A percentile compares a stretch with the other conserved stretches of the same genome.
phyloP scores from a whole-genome alignment of 805 yeast genomes.

The Candida argentea region DNA sequence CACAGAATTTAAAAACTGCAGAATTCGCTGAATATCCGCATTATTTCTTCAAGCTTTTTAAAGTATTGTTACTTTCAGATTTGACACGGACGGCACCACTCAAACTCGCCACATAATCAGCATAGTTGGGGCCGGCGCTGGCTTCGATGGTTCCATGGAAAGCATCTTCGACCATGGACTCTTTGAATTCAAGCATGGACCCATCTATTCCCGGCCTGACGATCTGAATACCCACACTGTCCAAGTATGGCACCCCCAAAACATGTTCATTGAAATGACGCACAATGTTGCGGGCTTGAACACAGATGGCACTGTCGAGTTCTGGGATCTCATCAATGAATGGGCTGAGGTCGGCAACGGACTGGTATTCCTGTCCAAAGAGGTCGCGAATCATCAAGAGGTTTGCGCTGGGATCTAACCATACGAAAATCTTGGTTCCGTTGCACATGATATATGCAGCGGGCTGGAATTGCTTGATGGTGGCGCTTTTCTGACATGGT shows the following conservation, averaged over 20 bases:
- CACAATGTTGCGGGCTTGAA: conserved; percentile 56
- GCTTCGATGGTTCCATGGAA: conserved; percentile 28
- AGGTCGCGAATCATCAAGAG: conserved; percentile 61
- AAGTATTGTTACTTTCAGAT: conserved; percentile 35
- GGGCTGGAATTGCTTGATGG: conserved; percentile 39
- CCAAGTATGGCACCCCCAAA: conserved; percentile 17
- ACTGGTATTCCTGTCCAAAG: conserved; percentile 46
- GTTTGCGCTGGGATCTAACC: conserved; percentile 63
- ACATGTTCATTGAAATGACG: conserved; percentile 34
- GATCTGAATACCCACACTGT: conserved; percentile 40
- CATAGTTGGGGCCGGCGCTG: conserved; percentile 37
- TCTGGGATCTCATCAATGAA: conserved; percentile 53
- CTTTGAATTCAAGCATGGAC: conserved; percentile 40
- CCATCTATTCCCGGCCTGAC: conserved; percentile 60
- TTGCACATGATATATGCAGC: conserved; percentile 75
- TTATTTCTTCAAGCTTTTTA: conserved; percentile 18
- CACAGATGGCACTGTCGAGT: conserved; percentile 57
- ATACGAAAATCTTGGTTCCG: conserved; percentile 48
- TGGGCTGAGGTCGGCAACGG: conserved; percentile 38
- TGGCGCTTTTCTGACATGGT: conserved; percentile 41
- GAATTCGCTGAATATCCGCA: too few species aligned
- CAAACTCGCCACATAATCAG: conserved; percentile 57
- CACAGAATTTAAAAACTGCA: too few species aligned
- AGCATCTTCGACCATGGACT: conserved; percentile 66
- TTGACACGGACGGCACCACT: conserved; percentile 55